phyloP scores from a whole-genome alignment of 2,329 filamentous ascomycete genomes.

The Tolypocladium capitatum region DNA sequence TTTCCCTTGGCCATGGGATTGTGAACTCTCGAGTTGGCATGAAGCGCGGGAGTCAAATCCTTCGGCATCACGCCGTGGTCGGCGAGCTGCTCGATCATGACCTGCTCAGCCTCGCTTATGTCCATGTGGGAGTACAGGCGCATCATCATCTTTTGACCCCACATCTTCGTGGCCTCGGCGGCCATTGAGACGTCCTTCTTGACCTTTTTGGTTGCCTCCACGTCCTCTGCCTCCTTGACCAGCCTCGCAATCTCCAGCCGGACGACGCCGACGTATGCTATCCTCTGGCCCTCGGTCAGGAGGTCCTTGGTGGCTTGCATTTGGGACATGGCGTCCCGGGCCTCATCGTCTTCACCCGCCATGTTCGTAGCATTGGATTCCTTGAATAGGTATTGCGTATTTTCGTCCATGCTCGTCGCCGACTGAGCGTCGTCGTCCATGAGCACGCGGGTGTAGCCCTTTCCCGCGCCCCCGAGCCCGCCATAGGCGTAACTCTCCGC shows the following conservation, averaged over 20 bases:
- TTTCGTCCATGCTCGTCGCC: conserved; percentile 91
- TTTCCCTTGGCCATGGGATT: conserved; percentile 64
- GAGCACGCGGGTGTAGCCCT: conserved; percentile 89
- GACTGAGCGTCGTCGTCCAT: conserved; percentile 91
- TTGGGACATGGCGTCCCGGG: conserved; percentile 74
- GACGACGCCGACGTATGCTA: conserved; percentile 88
- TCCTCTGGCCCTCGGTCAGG: conserved; percentile 85
- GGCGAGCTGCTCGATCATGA: conserved; percentile 96
- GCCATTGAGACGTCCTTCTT: conserved; percentile 61
- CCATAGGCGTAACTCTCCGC: conserved; percentile 56
- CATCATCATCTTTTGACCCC: conserved; percentile 97
- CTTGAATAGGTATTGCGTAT: conserved; percentile 91
- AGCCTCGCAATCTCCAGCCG: conserved; percentile 70
- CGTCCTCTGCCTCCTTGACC: conserved; percentile 50
- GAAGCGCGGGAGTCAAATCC: conserved; percentile 74
- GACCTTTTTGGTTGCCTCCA: conserved; percentile 49
- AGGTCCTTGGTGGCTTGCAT: conserved; percentile 94
- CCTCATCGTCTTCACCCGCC: conserved; percentile 66
- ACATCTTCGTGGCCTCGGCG: conserved; percentile 77
- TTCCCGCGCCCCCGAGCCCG: conserved; percentile 76
- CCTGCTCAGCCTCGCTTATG: conserved; percentile 76
- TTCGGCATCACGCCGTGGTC: conserved; percentile 78
- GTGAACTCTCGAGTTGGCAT: conserved; percentile 83
- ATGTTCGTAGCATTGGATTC: conserved; percentile 47
- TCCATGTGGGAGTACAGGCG: conserved; percentile 94